phyloP scores from a whole-genome alignment of 2,329 filamentous ascomycete genomes.

The Geosmithia putterillii region DNA sequence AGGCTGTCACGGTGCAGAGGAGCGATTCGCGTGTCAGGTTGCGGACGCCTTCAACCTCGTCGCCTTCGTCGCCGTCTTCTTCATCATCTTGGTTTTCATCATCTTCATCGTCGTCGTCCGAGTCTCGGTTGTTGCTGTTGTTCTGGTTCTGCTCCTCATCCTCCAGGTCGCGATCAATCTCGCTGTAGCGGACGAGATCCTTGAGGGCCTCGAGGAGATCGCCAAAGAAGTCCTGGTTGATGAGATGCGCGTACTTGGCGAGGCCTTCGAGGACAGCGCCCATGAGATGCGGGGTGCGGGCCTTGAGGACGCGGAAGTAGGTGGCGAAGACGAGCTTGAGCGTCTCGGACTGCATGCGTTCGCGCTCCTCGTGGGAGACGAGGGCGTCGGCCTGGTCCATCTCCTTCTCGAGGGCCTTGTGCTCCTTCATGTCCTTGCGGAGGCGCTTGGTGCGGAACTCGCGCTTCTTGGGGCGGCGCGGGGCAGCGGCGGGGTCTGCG shows the following conservation, averaged over 20 bases:
- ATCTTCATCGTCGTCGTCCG: conserved; percentile 14
- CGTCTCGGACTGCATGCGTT: conserved; percentile 89
- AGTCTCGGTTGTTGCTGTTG: too few species aligned
- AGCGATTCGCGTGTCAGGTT: conserved; percentile 79
- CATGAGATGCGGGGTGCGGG: conserved; percentile 72
- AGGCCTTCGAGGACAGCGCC: conserved; percentile 93
- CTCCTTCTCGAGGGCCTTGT: conserved; percentile 81
- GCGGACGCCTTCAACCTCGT: conserved; percentile 27
- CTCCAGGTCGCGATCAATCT: conserved; percentile 33
- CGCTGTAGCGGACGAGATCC: conserved; percentile 73
- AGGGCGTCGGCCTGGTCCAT: conserved; percentile 85
- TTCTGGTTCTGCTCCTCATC: conserved; percentile 28
- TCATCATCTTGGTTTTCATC: conserved; percentile 32
- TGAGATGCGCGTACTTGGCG: conserved; percentile 87
- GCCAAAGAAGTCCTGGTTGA: conserved; percentile 98
- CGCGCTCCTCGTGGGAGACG: conserved; percentile 83
- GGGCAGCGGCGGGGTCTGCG: conserved; percentile 5
- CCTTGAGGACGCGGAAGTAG: conserved; percentile 91
- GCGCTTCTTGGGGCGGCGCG: conserved; percentile 45
- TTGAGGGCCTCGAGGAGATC: conserved; percentile 90
- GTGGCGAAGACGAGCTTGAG: conserved; percentile 90
- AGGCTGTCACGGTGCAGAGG: conserved; percentile 91
- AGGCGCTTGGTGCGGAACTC: conserved; percentile 83
- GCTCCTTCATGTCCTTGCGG: conserved; percentile 73
- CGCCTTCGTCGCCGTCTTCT: conserved; percentile 34